Evolutionary conservation across 768 basidiomycete genomes (phyloP).

Genomic region (Lyophyllum decastes): DNA sequence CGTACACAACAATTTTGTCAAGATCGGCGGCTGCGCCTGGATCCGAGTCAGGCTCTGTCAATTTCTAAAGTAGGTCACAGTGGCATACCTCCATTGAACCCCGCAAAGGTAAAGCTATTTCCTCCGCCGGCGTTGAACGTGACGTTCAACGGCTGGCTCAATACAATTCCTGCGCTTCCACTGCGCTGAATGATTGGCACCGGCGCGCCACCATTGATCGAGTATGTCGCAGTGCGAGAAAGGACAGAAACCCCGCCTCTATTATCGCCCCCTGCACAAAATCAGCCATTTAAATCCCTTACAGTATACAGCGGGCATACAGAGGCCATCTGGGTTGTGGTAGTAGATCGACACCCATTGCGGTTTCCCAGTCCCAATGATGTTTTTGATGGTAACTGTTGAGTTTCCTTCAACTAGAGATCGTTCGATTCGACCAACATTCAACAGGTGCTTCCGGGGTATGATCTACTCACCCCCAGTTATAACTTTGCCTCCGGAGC

Average conservation of each 20-base stretch:
- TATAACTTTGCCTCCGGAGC: constrained; percentile 20
- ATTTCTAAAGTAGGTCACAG: neutral
- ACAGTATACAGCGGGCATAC: constrained; percentile 11
- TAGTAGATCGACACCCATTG: constrained; percentile 34
- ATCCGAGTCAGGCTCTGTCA: constrained; percentile 7
- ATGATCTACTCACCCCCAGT: constrained; percentile 20
- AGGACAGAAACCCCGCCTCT: constrained; percentile 21
- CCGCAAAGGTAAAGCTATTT: constrained; percentile 23
- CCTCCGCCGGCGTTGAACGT: constrained; percentile 20
- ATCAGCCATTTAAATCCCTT: neutral
- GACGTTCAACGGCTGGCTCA: constrained; percentile 28
- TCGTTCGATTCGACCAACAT: neutral
- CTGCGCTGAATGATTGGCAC: constrained; percentile 22
- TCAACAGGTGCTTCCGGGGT: neutral
- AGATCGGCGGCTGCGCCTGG: constrained; percentile 22
- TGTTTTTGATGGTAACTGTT: constrained; percentile 25
- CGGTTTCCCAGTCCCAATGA: constrained; percentile 29
- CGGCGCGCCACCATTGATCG: constrained; percentile 24
- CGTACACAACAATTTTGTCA: constrained; percentile 25
- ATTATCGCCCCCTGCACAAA: constrained; percentile 24
- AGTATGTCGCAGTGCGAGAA: constrained; percentile 24
- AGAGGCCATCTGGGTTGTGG: constrained; percentile 25
- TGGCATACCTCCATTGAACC: constrained; percentile 23
- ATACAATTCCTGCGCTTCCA: constrained; percentile 25
- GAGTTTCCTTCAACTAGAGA: constrained; percentile 20